phyloP scores from a whole-genome alignment of 768 basidiomycete species.

The Suillus alpinus region DNA sequence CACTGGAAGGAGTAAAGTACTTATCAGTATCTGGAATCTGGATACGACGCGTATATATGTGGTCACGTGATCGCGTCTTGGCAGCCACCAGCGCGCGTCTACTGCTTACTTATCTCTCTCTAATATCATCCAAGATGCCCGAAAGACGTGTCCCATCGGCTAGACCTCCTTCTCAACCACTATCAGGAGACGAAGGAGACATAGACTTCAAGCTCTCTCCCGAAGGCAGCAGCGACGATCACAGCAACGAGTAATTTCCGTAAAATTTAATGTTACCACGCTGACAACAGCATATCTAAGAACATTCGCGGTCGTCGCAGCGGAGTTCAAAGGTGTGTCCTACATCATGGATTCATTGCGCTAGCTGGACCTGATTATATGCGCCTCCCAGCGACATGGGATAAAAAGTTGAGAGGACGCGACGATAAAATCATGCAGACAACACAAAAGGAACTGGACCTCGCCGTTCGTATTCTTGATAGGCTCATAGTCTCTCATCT shows the following conservation, averaged over 20 bases:
- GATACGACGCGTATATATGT: neutral
- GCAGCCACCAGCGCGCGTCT: neutral
- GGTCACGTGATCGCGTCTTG: slow-evolving; percentile 18
- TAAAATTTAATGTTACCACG: neutral
- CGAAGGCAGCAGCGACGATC: slow-evolving; percentile 25
- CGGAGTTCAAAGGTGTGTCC: slow-evolving; percentile 28
- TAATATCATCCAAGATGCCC: neutral
- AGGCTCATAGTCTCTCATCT: neutral
- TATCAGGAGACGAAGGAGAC: slow-evolving; percentile 9
- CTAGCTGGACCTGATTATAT: neutral
- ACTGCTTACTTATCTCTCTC: no score
- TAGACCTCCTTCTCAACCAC: neutral
- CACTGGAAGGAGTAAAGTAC: no score
- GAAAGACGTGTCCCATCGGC: slow-evolving; percentile 11
- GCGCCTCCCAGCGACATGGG: slow-evolving; percentile 27
- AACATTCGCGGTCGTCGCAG: slow-evolving; percentile 27
- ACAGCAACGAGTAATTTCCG: slow-evolving; percentile 21
- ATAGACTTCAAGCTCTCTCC: slow-evolving; percentile 14
- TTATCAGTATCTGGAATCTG: no score
- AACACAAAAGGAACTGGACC: slow-evolving; percentile 23
- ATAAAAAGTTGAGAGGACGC: slow-evolving; percentile 27
- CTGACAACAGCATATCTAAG: slow-evolving; percentile 8
- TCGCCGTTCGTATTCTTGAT: slow-evolving; percentile 15
- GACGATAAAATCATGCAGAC: slow-evolving; percentile 21
- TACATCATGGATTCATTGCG: neutral